Evolutionary conservation across 2,329 filamentous ascomycete genomes (phyloP).

Genomic region (Neocucurbitaria cava): DNA sequence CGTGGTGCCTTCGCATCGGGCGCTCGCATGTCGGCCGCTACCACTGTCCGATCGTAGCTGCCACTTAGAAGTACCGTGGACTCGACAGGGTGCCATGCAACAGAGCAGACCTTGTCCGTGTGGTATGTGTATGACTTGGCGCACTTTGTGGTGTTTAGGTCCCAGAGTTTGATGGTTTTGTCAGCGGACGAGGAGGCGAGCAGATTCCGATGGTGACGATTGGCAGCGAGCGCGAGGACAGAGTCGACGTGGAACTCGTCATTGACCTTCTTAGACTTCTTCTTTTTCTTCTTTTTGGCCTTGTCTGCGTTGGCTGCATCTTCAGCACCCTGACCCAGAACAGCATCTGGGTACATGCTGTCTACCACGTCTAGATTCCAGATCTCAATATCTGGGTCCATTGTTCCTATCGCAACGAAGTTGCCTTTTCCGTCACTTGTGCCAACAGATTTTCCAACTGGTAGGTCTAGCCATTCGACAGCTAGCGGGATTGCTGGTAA

Average conservation of each 20-base stretch:
- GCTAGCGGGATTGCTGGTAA: slow-evolving; percentile 94
- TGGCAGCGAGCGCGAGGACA: slow-evolving; percentile 87
- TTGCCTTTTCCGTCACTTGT: slow-evolving; percentile 74
- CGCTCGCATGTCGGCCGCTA: slow-evolving; percentile 95
- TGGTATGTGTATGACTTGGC: slow-evolving; percentile 96
- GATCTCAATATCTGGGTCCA: slow-evolving; percentile 98
- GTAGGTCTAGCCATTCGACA: slow-evolving; percentile 92
- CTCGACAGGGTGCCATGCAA: slow-evolving; percentile 90
- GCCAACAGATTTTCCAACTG: slow-evolving; percentile 70
- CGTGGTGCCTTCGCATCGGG: slow-evolving; percentile 80
- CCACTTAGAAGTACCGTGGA: slow-evolving; percentile 89
- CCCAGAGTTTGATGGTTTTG: slow-evolving; percentile 97
- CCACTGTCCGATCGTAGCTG: slow-evolving; percentile 92
- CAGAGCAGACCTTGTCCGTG: slow-evolving; percentile 95
- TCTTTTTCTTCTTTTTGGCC: slow-evolving; percentile 86
- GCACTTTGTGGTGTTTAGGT: slow-evolving; percentile 88
- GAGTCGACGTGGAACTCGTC: slow-evolving; percentile 94
- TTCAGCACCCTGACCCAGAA: slow-evolving; percentile 74
- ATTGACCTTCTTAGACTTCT: slow-evolving; percentile 87
- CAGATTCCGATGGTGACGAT: slow-evolving; percentile 91
- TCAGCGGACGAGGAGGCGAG: slow-evolving; percentile 95
- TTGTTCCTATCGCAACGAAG: slow-evolving; percentile 93
- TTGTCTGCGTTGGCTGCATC: slow-evolving; percentile 63
- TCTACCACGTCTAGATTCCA: slow-evolving; percentile 97
- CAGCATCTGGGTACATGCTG: slow-evolving; percentile 97